Conservation (phyloP, 306 rosid genomes). For the Arachis hypogaea region DNA sequence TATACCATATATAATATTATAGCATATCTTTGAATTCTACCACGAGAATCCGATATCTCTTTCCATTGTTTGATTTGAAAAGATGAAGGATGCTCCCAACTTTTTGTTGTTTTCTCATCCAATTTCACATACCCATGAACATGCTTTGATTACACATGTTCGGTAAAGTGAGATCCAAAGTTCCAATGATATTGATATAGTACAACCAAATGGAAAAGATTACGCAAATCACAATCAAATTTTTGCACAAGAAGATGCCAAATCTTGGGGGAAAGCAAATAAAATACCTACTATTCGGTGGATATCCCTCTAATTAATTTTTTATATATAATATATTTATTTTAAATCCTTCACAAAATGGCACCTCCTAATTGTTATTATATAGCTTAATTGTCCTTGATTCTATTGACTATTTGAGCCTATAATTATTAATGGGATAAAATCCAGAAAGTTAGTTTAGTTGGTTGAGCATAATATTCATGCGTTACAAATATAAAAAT, state of each 20-base stretch:
- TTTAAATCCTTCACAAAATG: slow-evolving; percentile 1
- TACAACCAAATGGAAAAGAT: slow-evolving; percentile 46
- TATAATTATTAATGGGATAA: slow-evolving; percentile 27
- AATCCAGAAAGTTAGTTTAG: slow-evolving; percentile 41
- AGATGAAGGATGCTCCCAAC: slow-evolving; percentile 32
- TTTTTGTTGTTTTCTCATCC: slow-evolving; percentile 5
- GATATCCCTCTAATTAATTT: background rate
- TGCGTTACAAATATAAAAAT: background rate
- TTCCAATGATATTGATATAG: slow-evolving; percentile 43
- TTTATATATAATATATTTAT: background rate
- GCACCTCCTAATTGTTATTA: background rate
- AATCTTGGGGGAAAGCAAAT: slow-evolving; percentile 41
- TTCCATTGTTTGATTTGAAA: slow-evolving; percentile 45
- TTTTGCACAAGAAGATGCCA: slow-evolving; percentile 44
- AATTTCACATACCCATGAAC: slow-evolving; percentile 2
- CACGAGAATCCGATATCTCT: background rate
- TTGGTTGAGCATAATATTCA: slow-evolving; percentile 26
- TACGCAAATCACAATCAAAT: slow-evolving; percentile 45
- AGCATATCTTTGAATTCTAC: slow-evolving; percentile 39
- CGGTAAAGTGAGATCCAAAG: slow-evolving; percentile 56
- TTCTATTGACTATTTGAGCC: slow-evolving; percentile 41
- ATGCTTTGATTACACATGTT: slow-evolving; percentile 43
- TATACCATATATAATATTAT: slow-evolving; percentile 28
- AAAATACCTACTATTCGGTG: slow-evolving; percentile 17
- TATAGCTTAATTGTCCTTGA: slow-evolving; percentile 23